Evolutionary conservation across 164 flowering plant species (phyloP), one percentile per base, ranked within the genome.

Genomic region (Amborella trichopoda): DNA sequence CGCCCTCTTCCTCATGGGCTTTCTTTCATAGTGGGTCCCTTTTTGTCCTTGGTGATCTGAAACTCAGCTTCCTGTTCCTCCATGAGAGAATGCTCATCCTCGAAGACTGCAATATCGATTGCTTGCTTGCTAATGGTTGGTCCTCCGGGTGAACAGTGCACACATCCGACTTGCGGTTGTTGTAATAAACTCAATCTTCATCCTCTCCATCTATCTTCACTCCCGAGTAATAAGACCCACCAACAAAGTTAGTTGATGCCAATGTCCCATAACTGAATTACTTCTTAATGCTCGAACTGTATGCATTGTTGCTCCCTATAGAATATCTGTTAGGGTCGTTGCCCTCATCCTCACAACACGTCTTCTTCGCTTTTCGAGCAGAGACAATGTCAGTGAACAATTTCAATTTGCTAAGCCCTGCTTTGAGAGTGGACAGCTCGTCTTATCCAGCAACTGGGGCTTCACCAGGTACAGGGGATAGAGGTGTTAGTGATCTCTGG

Each of bases 1-100:
- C 99, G 53, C 99, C 99, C 57, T 88, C 96, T 75, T 93, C 99
- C 25, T 68, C 96, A 72, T 88, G 69, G 5, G 72, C 83, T 66
- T 84, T 88, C 70, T 93, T 93, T 23, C 85, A 52, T 51, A 88
- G 67, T 21, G 99, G 99, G 58, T 93, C 99, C 38, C 99, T 96
- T 61, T 79, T 88, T 3, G 83, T 62, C 64, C 78, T 85, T 18
- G 95, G 95, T 62, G 99, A 88, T 53, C 94, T 80, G 60, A 93
- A 85, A 57, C 77, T 83, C 53, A 85, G 67, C 63, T 93, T 93
- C 59, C 99, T 72, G 59, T 85, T 88, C 69, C 81, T 80, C 99
- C 99, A 93, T 33, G 96, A 68, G 0, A 93, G 64, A n/a, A 93
- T 65, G 52, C 91, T 68, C 25, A 74, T 73, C 59, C 72, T 93